These are phyloP conservation scores for Rasamsonia emersonii DNA, from an alignment of 2,329 filamentous ascomycete species.

Conservation along the genomic window DNA sequence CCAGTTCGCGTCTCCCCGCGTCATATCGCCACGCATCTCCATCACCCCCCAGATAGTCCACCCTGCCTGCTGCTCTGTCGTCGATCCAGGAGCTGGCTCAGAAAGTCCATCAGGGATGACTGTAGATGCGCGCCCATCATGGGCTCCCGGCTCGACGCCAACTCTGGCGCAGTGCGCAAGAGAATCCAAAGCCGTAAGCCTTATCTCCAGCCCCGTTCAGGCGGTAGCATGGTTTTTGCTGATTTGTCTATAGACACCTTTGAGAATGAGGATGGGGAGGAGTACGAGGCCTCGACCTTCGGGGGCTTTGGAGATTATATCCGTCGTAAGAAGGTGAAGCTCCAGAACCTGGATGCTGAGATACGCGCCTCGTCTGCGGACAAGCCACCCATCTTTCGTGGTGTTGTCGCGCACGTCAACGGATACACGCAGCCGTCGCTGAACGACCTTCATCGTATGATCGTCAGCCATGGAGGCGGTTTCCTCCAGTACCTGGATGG, in stretches of 20 bases:
- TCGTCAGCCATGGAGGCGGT: slow-evolving; percentile 87
- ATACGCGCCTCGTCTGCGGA: slow-evolving; percentile 60
- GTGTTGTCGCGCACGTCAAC: slow-evolving; percentile 83
- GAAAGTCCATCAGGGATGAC: slow-evolving; percentile 2
- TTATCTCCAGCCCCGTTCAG: not conserved
- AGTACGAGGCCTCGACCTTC: slow-evolving; percentile 81
- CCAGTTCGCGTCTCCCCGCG: too few species aligned
- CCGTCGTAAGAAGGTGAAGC: slow-evolving; percentile 88
- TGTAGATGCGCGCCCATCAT: slow-evolving; percentile 32
- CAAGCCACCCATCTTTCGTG: slow-evolving; percentile 80
- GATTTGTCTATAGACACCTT: slow-evolving; percentile 52
- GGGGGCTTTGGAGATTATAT: slow-evolving; percentile 90
- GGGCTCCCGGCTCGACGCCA: slow-evolving; percentile 55
- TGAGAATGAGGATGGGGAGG: slow-evolving; percentile 73
- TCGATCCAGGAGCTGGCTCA: too few species aligned
- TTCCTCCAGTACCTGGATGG: slow-evolving; percentile 92
- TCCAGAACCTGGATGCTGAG: slow-evolving; percentile 86
- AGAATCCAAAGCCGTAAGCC: slow-evolving; percentile 51
- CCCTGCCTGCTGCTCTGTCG: not conserved
- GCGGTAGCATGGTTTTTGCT: slow-evolving; percentile 3
- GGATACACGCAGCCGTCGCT: slow-evolving; percentile 93
- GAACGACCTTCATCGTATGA: slow-evolving; percentile 75
- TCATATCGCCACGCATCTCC: too few species aligned
- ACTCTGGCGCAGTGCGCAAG: slow-evolving; percentile 52
- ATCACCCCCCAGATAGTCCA: too few species aligned